Evolutionary conservation across 75 land plant genomes (phyloP), one percentile per base, ranked within the genome.

Genomic region (Picea glauca): DNA sequence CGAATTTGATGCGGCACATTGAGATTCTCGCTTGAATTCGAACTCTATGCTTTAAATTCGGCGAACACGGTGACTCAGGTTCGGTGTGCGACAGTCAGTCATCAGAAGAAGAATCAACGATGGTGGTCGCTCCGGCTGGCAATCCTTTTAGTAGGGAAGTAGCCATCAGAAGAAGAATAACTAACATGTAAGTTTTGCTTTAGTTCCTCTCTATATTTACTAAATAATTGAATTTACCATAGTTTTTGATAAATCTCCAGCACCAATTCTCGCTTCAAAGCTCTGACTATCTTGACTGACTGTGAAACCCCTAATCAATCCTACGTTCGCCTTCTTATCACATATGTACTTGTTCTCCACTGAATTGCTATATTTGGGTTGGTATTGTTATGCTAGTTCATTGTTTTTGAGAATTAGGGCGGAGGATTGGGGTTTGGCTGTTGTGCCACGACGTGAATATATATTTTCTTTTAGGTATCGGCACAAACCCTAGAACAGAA

Each of bases 161-260:
- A 32, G 26, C 23, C 2, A 80, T 78, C 59, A 84, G 98, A 50
- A 86, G 82, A 62, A 84, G 87, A 72, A 90, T 94, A 0, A 75
- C 72, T 35, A 85, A 83, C 83, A 92, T 88, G 88, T 92, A 83
- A 70, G 84, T 26, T 50, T 26, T 13, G 64, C n/a, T 43, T 40
- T 59, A 0, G 3, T 72, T 26, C 43, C 59, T 60, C 72, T 58
- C 75, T 66, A 78, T 75, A 20, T 63, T 11, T 73, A 15, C 17
- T 6, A 13, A 13, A 13, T 23, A 13, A 17, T 61, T 23, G 3
- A 26, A 13, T 60, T 13, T 78, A 21, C 18, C 15, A 13, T 13
- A n/a, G 35, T 62, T 23, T 62, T 14, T 26, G 2, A 30, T 62
- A 13, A 67, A 76, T 78, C 4, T 60, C 1, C 13, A 13, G 0